Conservation (phyloP, 2,329 filamentous ascomycete species). For the Fusarium piperis region DNA sequence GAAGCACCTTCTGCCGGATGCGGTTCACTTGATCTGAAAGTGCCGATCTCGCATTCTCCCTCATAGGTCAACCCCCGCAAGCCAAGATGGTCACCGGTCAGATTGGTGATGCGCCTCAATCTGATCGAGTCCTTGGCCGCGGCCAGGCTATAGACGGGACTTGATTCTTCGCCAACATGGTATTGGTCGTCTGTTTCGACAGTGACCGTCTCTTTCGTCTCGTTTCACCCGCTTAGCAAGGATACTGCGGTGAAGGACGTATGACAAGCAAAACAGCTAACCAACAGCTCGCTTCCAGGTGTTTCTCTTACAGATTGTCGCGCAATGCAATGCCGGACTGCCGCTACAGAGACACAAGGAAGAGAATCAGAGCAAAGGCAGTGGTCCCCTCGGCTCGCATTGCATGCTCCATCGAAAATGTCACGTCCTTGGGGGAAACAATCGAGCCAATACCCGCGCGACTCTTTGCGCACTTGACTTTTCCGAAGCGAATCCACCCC, state of each 20-base stretch:
- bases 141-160: neutral
- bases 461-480: conserved; percentile 39
- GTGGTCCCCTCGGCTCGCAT: conserved; percentile 26
- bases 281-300: neutral
- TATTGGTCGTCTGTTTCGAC: neutral
- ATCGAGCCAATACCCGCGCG: conserved; percentile 40
- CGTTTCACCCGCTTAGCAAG: neutral
- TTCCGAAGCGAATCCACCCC: conserved; percentile 41
- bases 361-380: neutral
- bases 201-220: neutral
- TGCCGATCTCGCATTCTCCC: conserved; percentile 35
- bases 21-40: conserved; percentile 17
- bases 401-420: conserved; percentile 28
- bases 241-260: neutral
- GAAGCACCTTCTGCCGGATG: conserved; percentile 5
- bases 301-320: conserved; percentile 20
- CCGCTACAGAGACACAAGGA: neutral
- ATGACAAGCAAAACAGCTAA: neutral
- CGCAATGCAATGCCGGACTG: conserved; percentile 1
- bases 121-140: neutral
- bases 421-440: conserved; percentile 30
- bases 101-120: conserved; percentile 16
- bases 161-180: neutral
- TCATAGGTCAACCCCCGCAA: conserved; percentile 16
- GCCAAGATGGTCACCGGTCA: conserved; percentile 17